phyloP scores from a whole-genome alignment of 108 stramenopile species.

The Nitzschia sp. region DNA sequence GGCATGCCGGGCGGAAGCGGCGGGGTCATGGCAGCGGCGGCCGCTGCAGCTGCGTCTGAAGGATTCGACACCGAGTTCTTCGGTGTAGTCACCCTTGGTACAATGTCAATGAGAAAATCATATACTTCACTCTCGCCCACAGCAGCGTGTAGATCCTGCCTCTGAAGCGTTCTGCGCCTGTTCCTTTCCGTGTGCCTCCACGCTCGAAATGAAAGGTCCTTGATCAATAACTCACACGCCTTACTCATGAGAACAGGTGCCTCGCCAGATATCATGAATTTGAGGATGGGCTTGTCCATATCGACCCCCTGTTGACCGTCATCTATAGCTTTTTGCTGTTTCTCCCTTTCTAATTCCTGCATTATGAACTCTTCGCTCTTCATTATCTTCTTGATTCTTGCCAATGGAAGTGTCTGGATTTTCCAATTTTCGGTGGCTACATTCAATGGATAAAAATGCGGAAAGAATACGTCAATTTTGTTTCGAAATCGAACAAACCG shows the following conservation, averaged over 20 bases:
- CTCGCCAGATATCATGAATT: slow-evolving; percentile 74
- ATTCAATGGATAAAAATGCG: not conserved
- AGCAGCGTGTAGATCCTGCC: slow-evolving; percentile 65
- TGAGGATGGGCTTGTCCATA: slow-evolving; percentile 25
- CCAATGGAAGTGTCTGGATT: slow-evolving; percentile 70
- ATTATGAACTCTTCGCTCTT: slow-evolving; percentile 86
- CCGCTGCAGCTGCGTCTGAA: slow-evolving; percentile 9
- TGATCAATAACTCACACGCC: slow-evolving; percentile 71
- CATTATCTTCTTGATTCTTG: slow-evolving; percentile 96
- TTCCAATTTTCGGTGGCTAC: slow-evolving; percentile 67
- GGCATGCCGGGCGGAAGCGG: slow-evolving; percentile 29
- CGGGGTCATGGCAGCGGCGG: slow-evolving; percentile 20
- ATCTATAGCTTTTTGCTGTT: slow-evolving; percentile 20
- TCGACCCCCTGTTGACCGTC: slow-evolving; percentile 15
- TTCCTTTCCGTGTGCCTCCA: slow-evolving; percentile 66
- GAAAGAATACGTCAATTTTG: not conserved
- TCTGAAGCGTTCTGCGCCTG: slow-evolving; percentile 56
- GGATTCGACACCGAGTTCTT: slow-evolving; percentile 17
- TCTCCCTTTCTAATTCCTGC: slow-evolving; percentile 46
- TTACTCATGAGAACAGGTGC: slow-evolving; percentile 69
- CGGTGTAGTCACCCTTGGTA: slow-evolving; percentile 52
- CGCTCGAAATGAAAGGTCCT: slow-evolving; percentile 62
- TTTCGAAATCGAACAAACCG: not conserved
- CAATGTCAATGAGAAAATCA: slow-evolving; percentile 80
- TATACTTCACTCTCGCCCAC: slow-evolving; percentile 69